Percentiles rank a stretch among this genome's conserved stretches.
phyloP scores from a whole-genome alignment of 2,329 filamentous ascomycete genomes.

The Cladosporium velox region DNA sequence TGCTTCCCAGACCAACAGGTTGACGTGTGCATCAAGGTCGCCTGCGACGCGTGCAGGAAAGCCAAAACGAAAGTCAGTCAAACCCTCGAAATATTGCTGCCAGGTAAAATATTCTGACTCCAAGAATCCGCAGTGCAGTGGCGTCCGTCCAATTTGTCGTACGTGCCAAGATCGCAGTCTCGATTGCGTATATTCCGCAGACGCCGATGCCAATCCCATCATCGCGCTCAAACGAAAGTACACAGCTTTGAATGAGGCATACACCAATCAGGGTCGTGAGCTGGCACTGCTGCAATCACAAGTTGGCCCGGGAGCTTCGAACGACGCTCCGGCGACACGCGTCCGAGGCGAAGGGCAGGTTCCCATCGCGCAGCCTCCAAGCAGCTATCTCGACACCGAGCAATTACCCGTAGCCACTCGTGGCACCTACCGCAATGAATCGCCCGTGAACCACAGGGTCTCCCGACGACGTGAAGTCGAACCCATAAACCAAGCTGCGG shows the following conservation, averaged over 20 bases:
- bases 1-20: not conserved
- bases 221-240: constrained; percentile 1
- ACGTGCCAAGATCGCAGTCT: not conserved
- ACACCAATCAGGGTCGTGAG: not conserved
- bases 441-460: not conserved
- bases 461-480: not conserved
- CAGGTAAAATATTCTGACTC: not conserved
- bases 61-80: not conserved
- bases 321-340: not conserved
- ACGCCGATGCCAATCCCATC: constrained; percentile 2
- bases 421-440: not conserved
- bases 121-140: not conserved
- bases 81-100: no score
- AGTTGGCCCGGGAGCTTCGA: no score
- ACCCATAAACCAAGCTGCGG: not conserved
- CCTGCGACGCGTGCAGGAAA: constrained; percentile 7
- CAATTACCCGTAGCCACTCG: not conserved
- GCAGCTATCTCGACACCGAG: not conserved
- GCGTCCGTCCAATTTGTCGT: not conserved
- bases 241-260: not conserved
- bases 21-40: not conserved
- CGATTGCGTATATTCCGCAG: not conserved
- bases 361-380: not conserved
- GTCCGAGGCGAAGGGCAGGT: not conserved
- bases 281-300: not conserved